These are phyloP conservation scores for Paecilomyces formosus DNA, from an alignment of 2,329 filamentous ascomycete genomes.

Conservation along the genomic window DNA sequence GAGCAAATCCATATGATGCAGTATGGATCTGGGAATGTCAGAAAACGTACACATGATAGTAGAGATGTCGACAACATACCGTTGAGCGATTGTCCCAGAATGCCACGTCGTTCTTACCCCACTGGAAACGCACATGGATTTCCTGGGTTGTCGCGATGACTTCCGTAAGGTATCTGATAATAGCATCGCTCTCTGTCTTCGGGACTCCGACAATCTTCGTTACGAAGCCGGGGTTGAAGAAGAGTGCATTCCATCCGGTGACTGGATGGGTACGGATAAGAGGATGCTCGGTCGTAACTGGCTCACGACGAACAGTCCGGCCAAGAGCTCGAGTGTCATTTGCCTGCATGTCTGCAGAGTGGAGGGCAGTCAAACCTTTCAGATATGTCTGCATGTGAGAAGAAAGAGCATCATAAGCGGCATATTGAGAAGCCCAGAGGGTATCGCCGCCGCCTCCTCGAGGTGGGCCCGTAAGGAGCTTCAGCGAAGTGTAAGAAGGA, in stretches of 20 bases:
- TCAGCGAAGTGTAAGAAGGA: constrained; percentile 51
- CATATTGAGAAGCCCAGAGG: constrained; percentile 52
- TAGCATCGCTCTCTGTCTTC: constrained; percentile 47
- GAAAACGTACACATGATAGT: not conserved
- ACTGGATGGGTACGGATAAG: constrained; percentile 54
- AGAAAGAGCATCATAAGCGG: constrained; percentile 51
- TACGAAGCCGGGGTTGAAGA: constrained; percentile 53
- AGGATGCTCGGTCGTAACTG: constrained; percentile 49
- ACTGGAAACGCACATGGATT: constrained; percentile 59
- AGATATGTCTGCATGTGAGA: constrained; percentile 52
- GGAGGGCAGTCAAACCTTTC: constrained; percentile 49
- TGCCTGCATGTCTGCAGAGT: constrained; percentile 49
- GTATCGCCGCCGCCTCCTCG: constrained; percentile 51
- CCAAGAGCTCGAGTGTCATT: constrained; percentile 43
- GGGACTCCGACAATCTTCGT: constrained; percentile 53
- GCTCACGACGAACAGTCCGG: constrained; percentile 46
- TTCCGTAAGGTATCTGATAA: constrained; percentile 47
- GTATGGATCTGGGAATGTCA: constrained; percentile 40
- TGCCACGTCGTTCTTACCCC: constrained; percentile 58
- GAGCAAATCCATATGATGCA: constrained; percentile 50
- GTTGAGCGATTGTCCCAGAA: constrained; percentile 60
- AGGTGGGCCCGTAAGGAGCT: constrained; percentile 47
- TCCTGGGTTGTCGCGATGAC: constrained; percentile 56
- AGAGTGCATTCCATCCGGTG: constrained; percentile 55
- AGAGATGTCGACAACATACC: constrained; percentile 24